A percentile compares a stretch with the other conserved stretches of the same genome.
These are phyloP conservation scores for Dactylonectria estremocensis DNA, from an alignment of 2,329 filamentous ascomycete genomes.

Conservation along the genomic window DNA sequence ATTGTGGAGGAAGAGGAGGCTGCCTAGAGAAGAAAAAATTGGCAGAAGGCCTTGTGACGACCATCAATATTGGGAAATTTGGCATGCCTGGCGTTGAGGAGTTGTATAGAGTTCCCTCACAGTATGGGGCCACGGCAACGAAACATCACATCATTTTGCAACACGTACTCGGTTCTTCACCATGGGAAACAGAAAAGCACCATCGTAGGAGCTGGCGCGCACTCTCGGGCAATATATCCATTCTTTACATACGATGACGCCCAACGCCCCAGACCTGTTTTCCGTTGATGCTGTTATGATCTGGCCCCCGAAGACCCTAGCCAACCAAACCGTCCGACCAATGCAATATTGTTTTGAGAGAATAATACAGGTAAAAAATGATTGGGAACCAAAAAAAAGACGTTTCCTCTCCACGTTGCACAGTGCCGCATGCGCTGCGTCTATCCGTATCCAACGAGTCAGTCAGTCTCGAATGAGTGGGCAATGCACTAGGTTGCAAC, in stretches of 20 bases:
- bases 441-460: conserved; percentile 48
- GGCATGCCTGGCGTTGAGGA: conserved; percentile 27
- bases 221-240: conserved; percentile 39
- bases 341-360: conserved; percentile 46
- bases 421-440: conserved; percentile 41
- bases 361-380: conserved; percentile 46
- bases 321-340: conserved; percentile 45
- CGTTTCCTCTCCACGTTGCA: conserved; percentile 28
- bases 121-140: conserved; percentile 14
- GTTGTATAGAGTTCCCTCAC: conserved; percentile 13
- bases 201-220: background rate
- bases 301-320: conserved; percentile 46
- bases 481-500: conserved; percentile 21
- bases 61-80: conserved; percentile 12
- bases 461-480: conserved; percentile 16
- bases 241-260: conserved; percentile 46
- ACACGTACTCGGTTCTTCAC: background rate
- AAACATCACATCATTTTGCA: conserved; percentile 22
- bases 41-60: conserved; percentile 18
- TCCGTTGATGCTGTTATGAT: conserved; percentile 48
- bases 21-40: conserved; percentile 24
- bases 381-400: conserved; percentile 17
- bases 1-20: conserved; percentile 74
- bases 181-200: background rate
- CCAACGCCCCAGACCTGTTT: conserved; percentile 49